Evolutionary conservation across 345 rosid species (phyloP), one percentile per base, ranked within the genome.

Genomic region (Citrus sp.): DNA sequence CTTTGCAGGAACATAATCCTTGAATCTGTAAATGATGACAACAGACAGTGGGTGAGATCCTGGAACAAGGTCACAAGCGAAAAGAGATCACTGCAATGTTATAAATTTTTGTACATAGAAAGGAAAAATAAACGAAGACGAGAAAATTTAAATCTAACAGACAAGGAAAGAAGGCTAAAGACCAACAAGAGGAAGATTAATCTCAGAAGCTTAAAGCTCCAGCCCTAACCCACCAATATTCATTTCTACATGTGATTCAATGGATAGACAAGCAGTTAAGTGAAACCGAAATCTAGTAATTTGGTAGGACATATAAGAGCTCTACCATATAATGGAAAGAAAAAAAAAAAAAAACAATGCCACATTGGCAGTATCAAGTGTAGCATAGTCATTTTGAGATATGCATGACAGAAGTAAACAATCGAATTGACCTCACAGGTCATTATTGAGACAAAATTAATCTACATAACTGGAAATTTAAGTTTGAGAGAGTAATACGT

Each of bases 1-100:
- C 82, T 88, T 93, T 40, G 81, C 79, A 18, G 99, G 99, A 77
- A 95, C 89, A 75, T 78, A 92, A 81, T 92, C 98, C 85, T 86
- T 93, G 90, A 95, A 93, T 80, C 98, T 91, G 93, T 82, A 32
- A 71, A 46, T 14, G 82, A 70, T 2, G 24, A 61, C 46, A 73
- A 34, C 6, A 62, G 59, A 60, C 32, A 27, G 38, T 13, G 58
- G n/a, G 54, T 80, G 55, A 67, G 73, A 73, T 72, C 35, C 69
- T 25, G 0, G 63, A 61, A 25, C 42, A 77, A 12, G 21, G 27
- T 34, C 38, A 62, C 7, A 70, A 6, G 35, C 64, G 49, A 46
- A 49, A 76, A 73, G 13, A 27, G 61, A 21, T 63, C 42, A 46
- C 22, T 24, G 59, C 70, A 79, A 25, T 5, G 30, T 38, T 35